A percentile compares a stretch with the other conserved stretches of the same genome.
Evolutionary conservation across 2,329 filamentous ascomycete species (phyloP).

Genomic region (Alternaria triticina): DNA sequence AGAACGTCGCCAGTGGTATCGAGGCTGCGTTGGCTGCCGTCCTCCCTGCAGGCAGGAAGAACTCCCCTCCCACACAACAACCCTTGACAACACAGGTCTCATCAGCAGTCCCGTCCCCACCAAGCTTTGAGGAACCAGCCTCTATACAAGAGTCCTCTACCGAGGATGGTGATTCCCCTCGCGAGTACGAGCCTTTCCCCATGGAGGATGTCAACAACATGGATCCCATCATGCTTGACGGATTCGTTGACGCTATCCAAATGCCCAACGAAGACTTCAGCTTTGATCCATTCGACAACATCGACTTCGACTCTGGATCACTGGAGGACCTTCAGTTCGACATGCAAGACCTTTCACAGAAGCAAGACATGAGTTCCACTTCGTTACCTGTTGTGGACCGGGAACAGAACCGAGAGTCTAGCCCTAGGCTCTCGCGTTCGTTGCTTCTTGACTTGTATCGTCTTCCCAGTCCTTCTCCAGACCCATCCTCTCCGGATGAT

Average conservation of each 20-base stretch:
- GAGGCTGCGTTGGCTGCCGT: slow-evolving; percentile 45
- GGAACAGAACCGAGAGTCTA: slow-evolving; percentile 28
- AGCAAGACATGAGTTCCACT: slow-evolving; percentile 23
- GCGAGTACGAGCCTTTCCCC: slow-evolving; percentile 31
- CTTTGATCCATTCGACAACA: slow-evolving; percentile 34
- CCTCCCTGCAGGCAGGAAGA: slow-evolving; percentile 39
- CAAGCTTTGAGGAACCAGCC: slow-evolving; percentile 26
- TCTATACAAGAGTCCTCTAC: slow-evolving; percentile 29
- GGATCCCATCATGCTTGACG: slow-evolving; percentile 36
- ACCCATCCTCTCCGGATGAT: slow-evolving; percentile 49
- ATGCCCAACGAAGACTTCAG: slow-evolving; percentile 31
- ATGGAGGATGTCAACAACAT: slow-evolving; percentile 33
- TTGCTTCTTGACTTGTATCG: slow-evolving; percentile 50
- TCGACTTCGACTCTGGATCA: slow-evolving; percentile 34
- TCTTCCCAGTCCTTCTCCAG: slow-evolving; percentile 42
- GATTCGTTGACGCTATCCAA: slow-evolving; percentile 27
- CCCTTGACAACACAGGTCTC: slow-evolving; percentile 21
- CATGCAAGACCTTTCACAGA: slow-evolving; percentile 23
- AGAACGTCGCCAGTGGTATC: slow-evolving; percentile 43
- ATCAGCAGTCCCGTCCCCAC: slow-evolving; percentile 25
- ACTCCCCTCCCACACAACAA: slow-evolving; percentile 15
- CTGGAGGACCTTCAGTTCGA: slow-evolving; percentile 29
- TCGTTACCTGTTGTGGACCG: slow-evolving; percentile 19
- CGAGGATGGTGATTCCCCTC: slow-evolving; percentile 34
- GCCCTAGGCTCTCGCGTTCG: slow-evolving; percentile 44